Base-by-base conservation (phyloP, 2,329 filamentous ascomycete species). In the Ascochyta rabiei region DNA sequence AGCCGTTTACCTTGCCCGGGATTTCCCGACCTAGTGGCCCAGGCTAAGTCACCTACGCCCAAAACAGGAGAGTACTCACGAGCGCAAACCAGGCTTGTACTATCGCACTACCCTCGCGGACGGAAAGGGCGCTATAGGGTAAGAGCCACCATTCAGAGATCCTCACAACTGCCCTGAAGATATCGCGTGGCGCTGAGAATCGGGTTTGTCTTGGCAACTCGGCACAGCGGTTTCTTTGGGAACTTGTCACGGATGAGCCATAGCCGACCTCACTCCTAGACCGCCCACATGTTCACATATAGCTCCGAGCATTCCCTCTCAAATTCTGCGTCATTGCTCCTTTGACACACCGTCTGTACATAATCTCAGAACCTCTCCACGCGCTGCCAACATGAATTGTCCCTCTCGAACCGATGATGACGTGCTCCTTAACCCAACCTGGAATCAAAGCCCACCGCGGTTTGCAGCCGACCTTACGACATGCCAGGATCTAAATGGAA, bases 381-480 rank as follows among this genome's bases (percentile, higher is more conserved):
- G 15, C 44, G 21, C 40, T 40, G 19, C 7, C 50, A 58, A 31
- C n/a, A 72, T 72, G 69, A 72, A 71, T 35, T 71, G 68, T 49
- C 69, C 69, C 21, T 71, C 69, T 21, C 35, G 41, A 46, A 67
- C 61, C 35, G 69, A 70, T 47, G 65, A 70, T 6, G 62, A 68
- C 31, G 35, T 66, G 33, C 50, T 68, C 16, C 54, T 64, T 24
- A 61, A 68, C 39, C 68, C 68, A 5, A 65, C 56, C 48, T 72
- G 67, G 67, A 72, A 72, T 31, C 68, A 72, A 41, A 70, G 59
- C 30, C 68, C 69, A 23, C 69, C 68, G 30, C 57, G 50, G 37
- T 68, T 71, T 51, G 67, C 68, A 19, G 62, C 68, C n/a, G 69
- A 71, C 54, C 55, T 70, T 23, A 72, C 68, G 26, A 72, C 69